These are phyloP conservation scores for Hortaea sp. DNA, from an alignment of 2,329 filamentous ascomycete genomes.

Conservation along the genomic window DNA sequence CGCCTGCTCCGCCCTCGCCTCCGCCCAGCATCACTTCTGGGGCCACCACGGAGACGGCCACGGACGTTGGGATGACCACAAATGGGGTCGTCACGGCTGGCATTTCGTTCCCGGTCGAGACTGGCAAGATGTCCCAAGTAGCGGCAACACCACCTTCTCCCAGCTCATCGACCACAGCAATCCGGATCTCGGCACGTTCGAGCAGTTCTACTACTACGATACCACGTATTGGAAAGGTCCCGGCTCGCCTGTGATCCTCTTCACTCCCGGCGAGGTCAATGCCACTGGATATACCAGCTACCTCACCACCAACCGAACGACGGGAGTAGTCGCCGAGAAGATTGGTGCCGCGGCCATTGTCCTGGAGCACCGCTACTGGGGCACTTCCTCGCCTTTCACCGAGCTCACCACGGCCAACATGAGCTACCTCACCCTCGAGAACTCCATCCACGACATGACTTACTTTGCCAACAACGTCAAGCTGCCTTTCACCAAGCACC, in stretches of 20 bases:
- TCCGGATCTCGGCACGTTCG: slow-evolving; percentile 45
- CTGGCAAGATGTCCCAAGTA: not conserved
- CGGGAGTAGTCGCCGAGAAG: slow-evolving; percentile 42
- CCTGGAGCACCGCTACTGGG: slow-evolving; percentile 52
- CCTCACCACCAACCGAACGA: slow-evolving; percentile 40
- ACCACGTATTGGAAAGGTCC: slow-evolving; percentile 43
- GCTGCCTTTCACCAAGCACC: slow-evolving; percentile 43
- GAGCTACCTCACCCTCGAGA: slow-evolving; percentile 44
- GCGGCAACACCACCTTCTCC: slow-evolving; percentile 15
- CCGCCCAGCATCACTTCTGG: not conserved
- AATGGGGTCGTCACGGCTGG: slow-evolving; percentile 31
- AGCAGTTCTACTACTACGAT: slow-evolving; percentile 46
- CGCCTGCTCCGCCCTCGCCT: not conserved
- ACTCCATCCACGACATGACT: slow-evolving; percentile 44
- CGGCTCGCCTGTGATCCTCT: slow-evolving; percentile 38
- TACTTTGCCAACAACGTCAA: slow-evolving; percentile 44
- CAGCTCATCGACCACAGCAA: slow-evolving; percentile 51
- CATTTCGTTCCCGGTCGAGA: slow-evolving; percentile 29
- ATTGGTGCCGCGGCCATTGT: slow-evolving; percentile 46
- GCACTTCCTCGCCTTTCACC: slow-evolving; percentile 43
- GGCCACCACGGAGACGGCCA: not conserved
- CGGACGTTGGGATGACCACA: slow-evolving; percentile 26
- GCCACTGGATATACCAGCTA: slow-evolving; percentile 41
- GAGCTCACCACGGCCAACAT: slow-evolving; percentile 44
- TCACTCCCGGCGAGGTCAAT: slow-evolving; percentile 40